phyloP scores from a whole-genome alignment of 495 filamentous ascomycete genomes.

The Xylona heveae region DNA sequence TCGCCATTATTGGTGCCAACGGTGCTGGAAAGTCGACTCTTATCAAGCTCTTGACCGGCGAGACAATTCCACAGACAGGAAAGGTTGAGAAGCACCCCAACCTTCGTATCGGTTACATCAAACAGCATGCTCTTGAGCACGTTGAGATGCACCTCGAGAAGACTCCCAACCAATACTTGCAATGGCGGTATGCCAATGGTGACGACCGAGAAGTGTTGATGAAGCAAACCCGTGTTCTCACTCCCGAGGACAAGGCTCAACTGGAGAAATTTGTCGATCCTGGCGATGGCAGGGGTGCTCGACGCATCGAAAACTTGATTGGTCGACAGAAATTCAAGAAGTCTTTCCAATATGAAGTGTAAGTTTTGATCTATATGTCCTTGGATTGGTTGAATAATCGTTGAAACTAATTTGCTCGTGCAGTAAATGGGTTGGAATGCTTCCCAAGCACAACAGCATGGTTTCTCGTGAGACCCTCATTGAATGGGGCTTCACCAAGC shows the following conservation, averaged over 20 bases:
- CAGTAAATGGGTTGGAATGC: constrained; percentile 67
- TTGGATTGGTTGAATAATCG: not conserved
- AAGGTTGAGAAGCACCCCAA: constrained; percentile 98
- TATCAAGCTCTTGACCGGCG: constrained; percentile 95
- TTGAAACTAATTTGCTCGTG: constrained; percentile 5
- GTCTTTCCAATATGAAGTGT: constrained; percentile 95
- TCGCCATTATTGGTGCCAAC: constrained; percentile 91
- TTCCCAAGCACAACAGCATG: constrained; percentile 84
- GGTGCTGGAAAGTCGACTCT: constrained; percentile 97
- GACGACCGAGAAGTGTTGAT: constrained; percentile 92
- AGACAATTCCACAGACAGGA: constrained; percentile 66
- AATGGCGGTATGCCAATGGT: constrained; percentile 95
- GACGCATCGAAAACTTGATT: constrained; percentile 71
- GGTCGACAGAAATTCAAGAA: constrained; percentile 99
- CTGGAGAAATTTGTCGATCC: constrained; percentile 78
- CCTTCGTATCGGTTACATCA: constrained; percentile 96
- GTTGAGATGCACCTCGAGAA: constrained; percentile 99
- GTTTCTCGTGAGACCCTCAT: constrained; percentile 84
- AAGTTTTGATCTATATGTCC: constrained; percentile 15
- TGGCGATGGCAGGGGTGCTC: constrained; percentile 54
- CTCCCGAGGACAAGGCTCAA: constrained; percentile 63
- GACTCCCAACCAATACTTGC: constrained; percentile 95
- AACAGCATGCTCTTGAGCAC: constrained; percentile 97
- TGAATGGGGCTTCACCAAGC: constrained; percentile 69
- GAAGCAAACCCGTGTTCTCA: constrained; percentile 90